These are phyloP conservation scores for Russula compacta DNA, from an alignment of 768 basidiomycete genomes.

Conservation along the genomic window DNA sequence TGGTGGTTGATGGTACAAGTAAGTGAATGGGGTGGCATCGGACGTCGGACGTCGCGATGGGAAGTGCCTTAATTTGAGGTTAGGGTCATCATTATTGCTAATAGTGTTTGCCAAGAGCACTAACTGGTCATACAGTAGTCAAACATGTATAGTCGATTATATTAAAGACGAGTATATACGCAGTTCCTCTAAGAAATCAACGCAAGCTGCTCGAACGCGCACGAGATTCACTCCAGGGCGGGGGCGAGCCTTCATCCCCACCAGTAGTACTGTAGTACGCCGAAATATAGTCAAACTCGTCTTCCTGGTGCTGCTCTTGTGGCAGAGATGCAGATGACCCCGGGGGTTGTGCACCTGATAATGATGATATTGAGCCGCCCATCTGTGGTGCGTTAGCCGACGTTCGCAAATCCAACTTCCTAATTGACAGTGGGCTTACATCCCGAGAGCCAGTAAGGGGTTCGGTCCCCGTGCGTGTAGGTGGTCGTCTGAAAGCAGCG, in stretches of 20 bases:
- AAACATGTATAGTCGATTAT: not conserved
- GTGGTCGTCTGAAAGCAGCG: conserved; percentile 60
- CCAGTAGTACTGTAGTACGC: conserved; percentile 35
- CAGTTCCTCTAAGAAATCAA: not conserved
- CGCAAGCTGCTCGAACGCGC: conserved; percentile 2
- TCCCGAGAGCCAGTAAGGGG: conserved; percentile 26
- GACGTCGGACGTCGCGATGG: not conserved
- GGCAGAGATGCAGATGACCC: conserved; percentile 9
- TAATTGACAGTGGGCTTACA: conserved; percentile 38
- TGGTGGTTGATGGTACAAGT: not conserved
- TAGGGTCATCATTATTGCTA: conserved; percentile 3
- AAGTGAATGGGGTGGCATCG: not conserved
- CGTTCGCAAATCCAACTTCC: conserved; percentile 39
- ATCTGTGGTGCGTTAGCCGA: conserved; percentile 31
- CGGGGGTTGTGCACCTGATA: not conserved
- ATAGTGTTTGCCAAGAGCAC: no score
- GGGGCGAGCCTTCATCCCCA: not conserved
- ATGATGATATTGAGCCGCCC: not conserved
- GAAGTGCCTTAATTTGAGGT: not conserved
- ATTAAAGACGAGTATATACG: not conserved
- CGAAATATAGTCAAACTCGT: conserved; percentile 48
- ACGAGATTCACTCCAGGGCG: not conserved
- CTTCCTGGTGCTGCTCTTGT: conserved; percentile 27
- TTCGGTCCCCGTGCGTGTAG: conserved; percentile 28
- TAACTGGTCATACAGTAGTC: no score